Conservation (phyloP, 768 basidiomycete species). For the Hemileccinum rubropunctum region DNA sequence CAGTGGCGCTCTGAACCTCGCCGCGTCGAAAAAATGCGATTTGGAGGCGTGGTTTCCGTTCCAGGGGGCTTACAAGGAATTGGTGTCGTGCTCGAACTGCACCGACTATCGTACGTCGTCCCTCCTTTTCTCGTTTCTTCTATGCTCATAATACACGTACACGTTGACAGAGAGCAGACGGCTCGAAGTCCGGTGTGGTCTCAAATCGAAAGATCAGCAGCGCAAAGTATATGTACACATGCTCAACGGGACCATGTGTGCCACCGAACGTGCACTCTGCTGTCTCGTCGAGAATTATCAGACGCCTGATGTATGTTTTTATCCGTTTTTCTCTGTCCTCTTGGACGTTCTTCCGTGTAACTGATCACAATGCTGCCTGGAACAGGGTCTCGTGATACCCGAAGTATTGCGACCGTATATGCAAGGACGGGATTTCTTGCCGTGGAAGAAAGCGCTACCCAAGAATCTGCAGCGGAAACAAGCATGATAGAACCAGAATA, state of each 20-base stretch:
- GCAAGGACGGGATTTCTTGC: conserved; percentile 90
- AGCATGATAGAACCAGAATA: conserved; percentile 26
- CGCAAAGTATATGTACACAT: conserved; percentile 97
- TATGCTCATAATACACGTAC: not conserved
- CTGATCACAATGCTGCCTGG: not conserved
- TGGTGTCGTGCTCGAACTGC: conserved; percentile 97
- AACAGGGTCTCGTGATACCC: conserved; percentile 85
- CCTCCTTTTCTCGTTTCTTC: not conserved
- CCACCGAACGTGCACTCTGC: conserved; percentile 94
- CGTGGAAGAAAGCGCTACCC: conserved; percentile 78
- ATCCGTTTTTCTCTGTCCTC: too few species aligned
- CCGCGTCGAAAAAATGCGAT: conserved; percentile 96
- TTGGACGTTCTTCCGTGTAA: not conserved
- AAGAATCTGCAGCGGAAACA: conserved; percentile 78
- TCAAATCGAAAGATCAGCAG: conserved; percentile 87
- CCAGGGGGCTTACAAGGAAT: conserved; percentile 94
- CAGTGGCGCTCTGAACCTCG: conserved; percentile 94
- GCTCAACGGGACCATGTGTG: conserved; percentile 97
- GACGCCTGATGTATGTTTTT: conserved; percentile 73
- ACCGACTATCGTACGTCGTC: conserved; percentile 91
- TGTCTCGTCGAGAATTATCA: conserved; percentile 99
- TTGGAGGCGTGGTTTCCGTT: conserved; percentile 99
- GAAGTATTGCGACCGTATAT: conserved; percentile 91
- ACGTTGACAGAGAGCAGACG: conserved; percentile 73
- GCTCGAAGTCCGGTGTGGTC: conserved; percentile 89